phyloP scores from a whole-genome alignment of 2,329 filamentous ascomycete species.

The Pseudocercospora vitis region DNA sequence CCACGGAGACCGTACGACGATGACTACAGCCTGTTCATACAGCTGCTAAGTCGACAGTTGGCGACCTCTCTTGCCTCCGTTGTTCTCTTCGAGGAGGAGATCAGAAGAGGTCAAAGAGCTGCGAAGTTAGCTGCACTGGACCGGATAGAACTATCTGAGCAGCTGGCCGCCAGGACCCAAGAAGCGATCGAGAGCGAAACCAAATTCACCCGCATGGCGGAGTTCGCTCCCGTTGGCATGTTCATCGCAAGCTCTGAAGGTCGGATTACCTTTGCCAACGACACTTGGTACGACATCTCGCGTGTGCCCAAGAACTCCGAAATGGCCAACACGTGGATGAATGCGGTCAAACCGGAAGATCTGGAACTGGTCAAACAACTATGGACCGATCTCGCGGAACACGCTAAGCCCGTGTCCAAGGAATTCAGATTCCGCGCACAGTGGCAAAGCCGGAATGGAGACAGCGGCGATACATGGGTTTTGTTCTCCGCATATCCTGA shows the following conservation, averaged over 20 bases:
- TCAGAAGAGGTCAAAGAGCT: constrained; percentile 69
- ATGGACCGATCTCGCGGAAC: constrained; percentile 64
- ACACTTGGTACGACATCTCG: constrained; percentile 70
- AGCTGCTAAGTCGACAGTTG: constrained; percentile 71
- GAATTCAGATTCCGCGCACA: constrained; percentile 74
- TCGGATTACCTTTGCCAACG: constrained; percentile 75
- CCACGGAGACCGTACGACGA: constrained; percentile 76
- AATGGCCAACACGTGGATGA: constrained; percentile 68
- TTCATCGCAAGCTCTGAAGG: constrained; percentile 76
- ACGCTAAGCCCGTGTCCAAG: constrained; percentile 63
- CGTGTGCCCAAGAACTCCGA: constrained; percentile 59
- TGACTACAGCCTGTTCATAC: constrained; percentile 76
- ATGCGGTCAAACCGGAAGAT: constrained; percentile 69
- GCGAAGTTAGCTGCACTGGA: constrained; percentile 74
- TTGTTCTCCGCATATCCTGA: constrained; percentile 76
- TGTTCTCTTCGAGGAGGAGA: constrained; percentile 80
- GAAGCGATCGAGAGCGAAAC: constrained; percentile 65
- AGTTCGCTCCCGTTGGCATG: constrained; percentile 79
- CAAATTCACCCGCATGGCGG: constrained; percentile 79
- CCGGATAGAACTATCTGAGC: constrained; percentile 72
- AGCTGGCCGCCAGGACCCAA: constrained; percentile 64
- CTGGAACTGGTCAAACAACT: constrained; percentile 57
- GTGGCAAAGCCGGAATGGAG: constrained; percentile 61
- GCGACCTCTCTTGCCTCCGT: constrained; percentile 79
- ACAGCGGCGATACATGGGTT: constrained; percentile 69